These are phyloP conservation scores for Leishmania arabica DNA, from an alignment of 208 protist genomes.

Conservation along the genomic window DNA sequence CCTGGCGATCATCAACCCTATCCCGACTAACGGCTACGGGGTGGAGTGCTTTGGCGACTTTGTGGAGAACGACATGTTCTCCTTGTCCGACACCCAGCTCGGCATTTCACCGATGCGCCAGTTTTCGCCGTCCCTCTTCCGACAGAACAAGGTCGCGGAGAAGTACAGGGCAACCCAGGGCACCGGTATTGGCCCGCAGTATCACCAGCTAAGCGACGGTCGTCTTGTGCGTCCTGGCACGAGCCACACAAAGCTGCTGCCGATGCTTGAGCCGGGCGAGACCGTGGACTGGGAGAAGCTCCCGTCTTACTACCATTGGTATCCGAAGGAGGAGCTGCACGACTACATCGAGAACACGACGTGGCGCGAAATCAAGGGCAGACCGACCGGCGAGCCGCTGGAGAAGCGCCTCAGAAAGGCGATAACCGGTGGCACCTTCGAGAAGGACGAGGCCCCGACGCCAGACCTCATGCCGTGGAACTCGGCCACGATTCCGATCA, in stretches of 20 bases:
- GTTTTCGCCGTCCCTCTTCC: conserved; percentile 75
- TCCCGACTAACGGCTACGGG: conserved; percentile 88
- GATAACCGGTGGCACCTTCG: conserved; percentile 14
- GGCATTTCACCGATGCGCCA: conserved; percentile 79
- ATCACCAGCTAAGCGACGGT: conserved; percentile 83
- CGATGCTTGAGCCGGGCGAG: conserved; percentile 86
- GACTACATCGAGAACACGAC: conserved; percentile 92
- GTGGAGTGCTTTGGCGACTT: conserved; percentile 92
- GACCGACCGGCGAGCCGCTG: conserved; percentile 52
- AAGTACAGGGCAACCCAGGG: conserved; percentile 89
- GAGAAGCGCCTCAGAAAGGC: conserved; percentile 56
- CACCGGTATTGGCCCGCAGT: conserved; percentile 82
- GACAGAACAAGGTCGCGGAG: conserved; percentile 80
- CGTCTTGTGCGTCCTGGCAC: conserved; percentile 84
- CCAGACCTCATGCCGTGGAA: conserved; percentile 82
- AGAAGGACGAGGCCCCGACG: conserved; percentile 54
- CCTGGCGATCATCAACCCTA: conserved; percentile 84
- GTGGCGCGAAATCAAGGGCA: conserved; percentile 76
- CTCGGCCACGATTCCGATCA: conserved; percentile 83
- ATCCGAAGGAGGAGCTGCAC: conserved; percentile 82
- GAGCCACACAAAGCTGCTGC: conserved; percentile 81
- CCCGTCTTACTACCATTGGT: conserved; percentile 92
- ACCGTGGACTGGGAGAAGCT: conserved; percentile 85
- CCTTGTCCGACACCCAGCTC: conserved; percentile 80
- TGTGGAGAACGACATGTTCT: conserved; percentile 91